phyloP scores from a whole-genome alignment of 495 filamentous ascomycete genomes.

The Xylaria nigripes region DNA sequence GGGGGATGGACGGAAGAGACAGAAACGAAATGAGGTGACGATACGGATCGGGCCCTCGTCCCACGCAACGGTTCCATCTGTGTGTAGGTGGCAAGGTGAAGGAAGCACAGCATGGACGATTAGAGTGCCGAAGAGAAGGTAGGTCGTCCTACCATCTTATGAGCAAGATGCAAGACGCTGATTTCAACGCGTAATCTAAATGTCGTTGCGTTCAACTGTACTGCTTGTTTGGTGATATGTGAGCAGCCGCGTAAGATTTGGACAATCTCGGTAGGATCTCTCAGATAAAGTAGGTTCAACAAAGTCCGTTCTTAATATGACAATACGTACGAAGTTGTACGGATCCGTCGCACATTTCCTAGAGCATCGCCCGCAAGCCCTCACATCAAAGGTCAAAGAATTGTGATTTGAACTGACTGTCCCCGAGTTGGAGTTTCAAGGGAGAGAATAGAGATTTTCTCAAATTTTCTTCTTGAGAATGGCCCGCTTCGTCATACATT shows the following conservation, averaged over 20 bases:
- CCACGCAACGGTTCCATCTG: background rate
- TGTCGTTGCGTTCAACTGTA: background rate
- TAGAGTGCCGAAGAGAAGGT: background rate
- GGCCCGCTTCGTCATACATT: background rate
- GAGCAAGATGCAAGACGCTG: background rate
- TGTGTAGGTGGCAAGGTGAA: background rate
- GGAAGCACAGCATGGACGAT: background rate
- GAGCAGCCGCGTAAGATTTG: background rate
- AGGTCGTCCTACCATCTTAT: background rate
- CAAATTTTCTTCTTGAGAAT: background rate
- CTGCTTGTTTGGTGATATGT: background rate
- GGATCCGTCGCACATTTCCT: too few relatives aligned
- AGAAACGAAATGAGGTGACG: background rate
- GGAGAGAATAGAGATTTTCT: background rate
- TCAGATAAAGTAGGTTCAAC: background rate
- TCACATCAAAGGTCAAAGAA: background rate
- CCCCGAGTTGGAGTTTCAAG: background rate
- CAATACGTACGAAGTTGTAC: too few relatives aligned
- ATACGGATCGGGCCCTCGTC: background rate
- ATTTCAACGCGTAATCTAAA: background rate
- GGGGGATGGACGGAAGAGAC: too few relatives aligned
- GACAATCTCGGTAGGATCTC: background rate
- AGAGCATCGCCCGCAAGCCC: background rate
- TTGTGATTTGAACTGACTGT: background rate
- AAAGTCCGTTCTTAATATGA: too few relatives aligned